phyloP scores from a whole-genome alignment of 345 rosid species.

The Salix exigua region DNA sequence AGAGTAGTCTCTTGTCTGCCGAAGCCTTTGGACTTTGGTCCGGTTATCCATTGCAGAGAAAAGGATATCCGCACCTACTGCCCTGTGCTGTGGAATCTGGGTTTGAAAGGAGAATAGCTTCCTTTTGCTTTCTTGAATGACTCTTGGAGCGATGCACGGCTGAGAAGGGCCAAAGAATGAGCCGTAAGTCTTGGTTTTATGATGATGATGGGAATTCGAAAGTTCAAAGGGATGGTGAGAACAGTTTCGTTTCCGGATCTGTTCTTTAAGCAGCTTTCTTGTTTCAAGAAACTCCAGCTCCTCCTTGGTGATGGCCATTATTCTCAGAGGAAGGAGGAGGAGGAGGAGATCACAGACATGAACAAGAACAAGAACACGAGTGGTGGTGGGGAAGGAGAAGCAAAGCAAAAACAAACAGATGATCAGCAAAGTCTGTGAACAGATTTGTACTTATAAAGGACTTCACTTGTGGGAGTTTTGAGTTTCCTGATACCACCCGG shows the following conservation, averaged over 20 bases:
- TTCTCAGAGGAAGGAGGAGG: too few species aligned
- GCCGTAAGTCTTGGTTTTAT: slow-evolving; percentile 19
- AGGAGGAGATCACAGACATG: too few species aligned
- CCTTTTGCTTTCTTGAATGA: slow-evolving; percentile 83
- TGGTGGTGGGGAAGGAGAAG: too few species aligned
- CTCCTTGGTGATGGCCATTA: background rate
- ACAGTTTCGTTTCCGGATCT: background rate
- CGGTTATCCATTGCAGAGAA: background rate
- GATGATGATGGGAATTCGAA: too few species aligned
- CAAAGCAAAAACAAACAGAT: too few species aligned
- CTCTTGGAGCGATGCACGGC: slow-evolving; percentile 67
- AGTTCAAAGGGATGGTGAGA: too few species aligned
- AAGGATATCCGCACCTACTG: slow-evolving; percentile 6
- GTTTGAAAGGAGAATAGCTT: slow-evolving; percentile 54
- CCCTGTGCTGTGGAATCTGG: slow-evolving; percentile 36
- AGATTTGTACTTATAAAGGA: too few species aligned
- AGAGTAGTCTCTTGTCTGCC: slow-evolving; percentile 76
- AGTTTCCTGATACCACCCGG: too few species aligned
- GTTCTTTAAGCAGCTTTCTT: background rate
- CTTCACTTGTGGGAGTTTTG: too few species aligned
- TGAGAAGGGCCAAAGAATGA: slow-evolving; percentile 86
- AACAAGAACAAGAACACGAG: too few species aligned
- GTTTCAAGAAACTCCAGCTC: background rate
- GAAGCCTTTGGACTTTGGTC: slow-evolving; percentile 52
- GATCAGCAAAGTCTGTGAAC: too few species aligned